Evolutionary conservation across 2,329 filamentous ascomycete genomes (phyloP), one percentile per base, ranked within the genome.

Genomic region (Dothistroma pini): DNA sequence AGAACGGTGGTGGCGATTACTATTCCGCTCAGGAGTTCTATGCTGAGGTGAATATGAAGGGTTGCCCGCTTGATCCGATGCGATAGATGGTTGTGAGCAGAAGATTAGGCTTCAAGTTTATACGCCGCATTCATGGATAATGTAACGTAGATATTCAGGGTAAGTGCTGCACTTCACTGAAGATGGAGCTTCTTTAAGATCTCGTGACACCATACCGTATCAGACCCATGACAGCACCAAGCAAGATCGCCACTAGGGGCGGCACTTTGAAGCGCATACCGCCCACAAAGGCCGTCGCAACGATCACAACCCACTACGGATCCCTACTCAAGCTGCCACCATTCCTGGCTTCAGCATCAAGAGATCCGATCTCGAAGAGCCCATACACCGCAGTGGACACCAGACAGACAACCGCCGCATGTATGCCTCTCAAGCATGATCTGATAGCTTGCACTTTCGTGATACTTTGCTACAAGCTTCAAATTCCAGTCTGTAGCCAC

Each of bases 241-340:
- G 58, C 6, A 77, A 19, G 57, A 79, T 78, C 4, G 77, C 76
- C 32, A 73, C 19, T 0, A 76, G 72, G n/a, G 76, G 73, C 11
- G 74, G 71, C 1, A 78, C 61, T n/a, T 67, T 66, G 55, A 78
- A 78, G 72, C 76, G 76, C 31, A 72, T 74, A 34, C 72, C 75
- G 34, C 75, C 76, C 0, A 75, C 75, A 66, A 78, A 79, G 8
- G 73, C 74, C 7, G 77, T 59, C 1, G 76, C 74, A 32, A 76
- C 72, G 22, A 79, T 73, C n/a, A 78, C 77, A 0, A 79, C 76
- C 77, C 77, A 80, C 76, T 74, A 79, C 1, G 77, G 75, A 66
- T 79, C 77, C 4, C 63, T 52, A 1, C 72, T 76, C 57, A 79
- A 63, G 60, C 71, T 74, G 47, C 68, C 71, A 6, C 77, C 76